Evolutionary conservation across 2,329 filamentous ascomycete species (phyloP).

Genomic region (Stromatinia cepivora): DNA sequence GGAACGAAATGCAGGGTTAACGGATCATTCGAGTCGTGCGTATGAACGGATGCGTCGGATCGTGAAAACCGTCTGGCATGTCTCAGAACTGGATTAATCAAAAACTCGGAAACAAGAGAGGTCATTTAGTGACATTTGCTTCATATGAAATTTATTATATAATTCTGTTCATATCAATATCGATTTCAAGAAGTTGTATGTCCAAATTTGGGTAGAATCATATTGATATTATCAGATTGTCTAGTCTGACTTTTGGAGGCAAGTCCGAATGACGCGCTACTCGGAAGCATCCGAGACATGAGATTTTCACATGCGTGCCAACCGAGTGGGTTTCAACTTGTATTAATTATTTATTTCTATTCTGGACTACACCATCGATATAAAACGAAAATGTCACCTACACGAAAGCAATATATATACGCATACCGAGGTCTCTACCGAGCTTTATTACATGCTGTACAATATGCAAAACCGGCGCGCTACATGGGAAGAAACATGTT

Average conservation of each 20-base stretch:
- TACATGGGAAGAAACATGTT: conserved; percentile 61
- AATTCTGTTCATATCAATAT: neutral
- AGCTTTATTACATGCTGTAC: conserved; percentile 66
- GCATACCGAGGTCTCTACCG: conserved; percentile 73
- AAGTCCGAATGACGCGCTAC: conserved; percentile 27
- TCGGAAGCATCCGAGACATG: conserved; percentile 20
- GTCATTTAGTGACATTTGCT: conserved; percentile 50
- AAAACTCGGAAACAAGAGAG: conserved; percentile 63
- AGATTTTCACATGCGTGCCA: conserved; percentile 23
- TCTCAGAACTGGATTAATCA: conserved; percentile 65
- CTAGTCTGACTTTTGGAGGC: conserved; percentile 3
- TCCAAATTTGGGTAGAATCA: conserved; percentile 2
- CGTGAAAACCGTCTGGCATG: conserved; percentile 64
- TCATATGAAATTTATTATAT: conserved; percentile 26
- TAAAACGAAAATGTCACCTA: neutral
- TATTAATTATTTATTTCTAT: neutral
- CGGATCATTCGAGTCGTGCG: conserved; percentile 42
- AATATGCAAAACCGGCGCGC: conserved; percentile 68
- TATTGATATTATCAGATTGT: neutral
- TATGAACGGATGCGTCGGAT: conserved; percentile 39
- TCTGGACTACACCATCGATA: neutral
- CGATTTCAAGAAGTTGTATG: conserved; percentile 2
- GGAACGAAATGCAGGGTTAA: conserved; percentile 28
- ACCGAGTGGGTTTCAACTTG: conserved; percentile 2
- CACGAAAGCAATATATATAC: conserved; percentile 50